phyloP scores from a whole-genome alignment of 2,329 filamentous ascomycete species.

The Ceratocystis destructans region DNA sequence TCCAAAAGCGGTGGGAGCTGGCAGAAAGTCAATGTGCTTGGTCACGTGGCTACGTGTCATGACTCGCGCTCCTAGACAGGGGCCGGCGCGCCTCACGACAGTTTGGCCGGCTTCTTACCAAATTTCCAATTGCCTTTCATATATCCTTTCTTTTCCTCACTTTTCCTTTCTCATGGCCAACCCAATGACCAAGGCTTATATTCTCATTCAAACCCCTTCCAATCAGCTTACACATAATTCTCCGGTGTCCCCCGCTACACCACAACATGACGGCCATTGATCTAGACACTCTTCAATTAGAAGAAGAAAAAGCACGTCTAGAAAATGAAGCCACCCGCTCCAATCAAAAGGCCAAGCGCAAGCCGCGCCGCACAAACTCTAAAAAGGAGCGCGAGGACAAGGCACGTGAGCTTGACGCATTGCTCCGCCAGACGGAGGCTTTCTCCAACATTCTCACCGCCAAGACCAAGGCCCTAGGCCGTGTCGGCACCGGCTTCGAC shows the following conservation, averaged over 20 bases:
- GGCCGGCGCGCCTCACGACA: neutral
- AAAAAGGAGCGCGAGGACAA: conserved; percentile 40
- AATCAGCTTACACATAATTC: neutral
- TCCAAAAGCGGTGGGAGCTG: conserved; percentile 16
- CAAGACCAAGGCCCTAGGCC: conserved; percentile 48
- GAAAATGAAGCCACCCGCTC: conserved; percentile 32
- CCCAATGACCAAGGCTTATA: neutral
- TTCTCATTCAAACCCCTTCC: neutral
- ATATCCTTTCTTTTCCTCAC: neutral
- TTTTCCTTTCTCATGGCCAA: neutral
- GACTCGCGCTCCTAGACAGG: neutral
- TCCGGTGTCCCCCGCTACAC: neutral
- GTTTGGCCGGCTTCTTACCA: neutral
- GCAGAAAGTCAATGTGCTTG: conserved; percentile 1
- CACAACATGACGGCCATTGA: conserved; percentile 10
- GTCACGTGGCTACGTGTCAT: conserved; percentile 15
- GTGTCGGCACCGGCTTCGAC: conserved; percentile 46
- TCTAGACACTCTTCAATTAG: conserved; percentile 25
- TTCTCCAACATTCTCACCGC: conserved; percentile 51
- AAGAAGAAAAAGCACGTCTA: conserved; percentile 27
- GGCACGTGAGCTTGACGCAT: conserved; percentile 44
- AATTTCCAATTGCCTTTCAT: neutral
- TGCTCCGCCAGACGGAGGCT: conserved; percentile 44
- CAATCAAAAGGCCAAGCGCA: conserved; percentile 36
- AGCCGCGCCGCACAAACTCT: conserved; percentile 35